Percentiles rank a stretch among this genome's conserved stretches.
phyloP scores from a whole-genome alignment of 2,329 filamentous ascomycete species.

The Pseudocercospora musae region DNA sequence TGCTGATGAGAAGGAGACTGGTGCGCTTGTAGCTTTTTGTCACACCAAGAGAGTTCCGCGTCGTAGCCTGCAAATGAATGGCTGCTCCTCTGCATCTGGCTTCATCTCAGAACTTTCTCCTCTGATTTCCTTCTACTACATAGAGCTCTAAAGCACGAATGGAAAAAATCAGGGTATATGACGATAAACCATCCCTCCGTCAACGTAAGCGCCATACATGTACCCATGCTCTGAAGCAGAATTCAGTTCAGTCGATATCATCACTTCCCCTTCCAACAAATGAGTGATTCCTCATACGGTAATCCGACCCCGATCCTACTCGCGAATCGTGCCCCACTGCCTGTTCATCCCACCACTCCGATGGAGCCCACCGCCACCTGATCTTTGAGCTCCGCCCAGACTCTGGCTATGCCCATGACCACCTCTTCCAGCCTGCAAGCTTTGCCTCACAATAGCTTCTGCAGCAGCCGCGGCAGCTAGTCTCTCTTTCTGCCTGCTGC shows the following conservation, averaged over 20 bases:
- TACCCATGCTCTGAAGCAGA: background rate
- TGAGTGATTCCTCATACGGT: background rate
- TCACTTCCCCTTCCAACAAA: background rate
- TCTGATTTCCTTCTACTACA: background rate
- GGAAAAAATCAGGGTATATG: background rate
- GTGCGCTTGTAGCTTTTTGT: background rate
- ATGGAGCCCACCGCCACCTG: conserved; percentile 4
- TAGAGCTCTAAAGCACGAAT: background rate
- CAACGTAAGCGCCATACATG: background rate
- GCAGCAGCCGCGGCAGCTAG: conserved; percentile 86
- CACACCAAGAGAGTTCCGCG: background rate
- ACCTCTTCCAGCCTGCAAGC: conserved; percentile 57
- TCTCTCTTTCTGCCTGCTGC: conserved; percentile 89
- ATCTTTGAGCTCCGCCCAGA: conserved; percentile 11
- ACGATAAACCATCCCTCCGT: background rate
- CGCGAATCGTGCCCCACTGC: conserved; percentile 23
- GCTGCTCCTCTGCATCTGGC: background rate
- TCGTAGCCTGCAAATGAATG: background rate
- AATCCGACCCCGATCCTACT: conserved; percentile 6
- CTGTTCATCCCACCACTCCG: conserved; percentile 11
- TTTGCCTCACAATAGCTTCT: conserved; percentile 91
- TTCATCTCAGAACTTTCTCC: background rate
- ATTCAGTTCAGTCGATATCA: background rate
- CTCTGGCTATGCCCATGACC: conserved; percentile 17
- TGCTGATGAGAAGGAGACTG: background rate